Evolutionary conservation across 441 rosid species (phyloP), one percentile per base, ranked within the genome.

Genomic region (Erodium chrysanthum): DNA sequence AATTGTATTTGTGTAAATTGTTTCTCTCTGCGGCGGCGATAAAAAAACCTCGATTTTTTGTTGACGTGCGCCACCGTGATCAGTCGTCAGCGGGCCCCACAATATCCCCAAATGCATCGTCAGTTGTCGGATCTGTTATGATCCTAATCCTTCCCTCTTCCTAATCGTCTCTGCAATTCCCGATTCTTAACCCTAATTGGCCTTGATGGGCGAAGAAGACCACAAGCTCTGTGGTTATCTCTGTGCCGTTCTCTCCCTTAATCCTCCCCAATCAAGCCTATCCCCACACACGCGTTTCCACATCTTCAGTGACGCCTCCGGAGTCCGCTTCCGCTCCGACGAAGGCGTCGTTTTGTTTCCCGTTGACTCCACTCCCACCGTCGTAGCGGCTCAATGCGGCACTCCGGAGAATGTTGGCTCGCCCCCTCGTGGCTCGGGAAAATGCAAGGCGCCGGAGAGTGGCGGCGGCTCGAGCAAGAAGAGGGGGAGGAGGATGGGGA

Each of bases 161-260:
- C 29, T 31, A 1, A 31, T 31, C 5, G 35, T 31, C 35, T 31
- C 35, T 31, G 35, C 35, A 2, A 31, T 31, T 31, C 35, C 35
- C 35, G 4, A 31, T 31, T 58, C 5, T 9, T 0, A 7, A 9
- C 29, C 9, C 58, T 50, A 50, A 50, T n/a, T 14, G 0, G 18
- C 3, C 29, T 27, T 27, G 1, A 31, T 31, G 35, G 35, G 35
- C 35, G 35, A 31, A 31, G 6, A 31, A 85, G 77, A 68, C 72
- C 84, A 86, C 82, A 86, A 84, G 71, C 96, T 87, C 62, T 86
- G 92, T 77, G 96, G 98, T 56, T 92, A 76, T 72, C 85, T 90
- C 74, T 79, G 83, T 70, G 70, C 80, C 0, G 90, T 88, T 67
- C 81, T 92, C 31, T 35, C 80, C 23, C 77, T 74, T 69, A 60